Conservation (phyloP, 2,329 filamentous ascomycete species). For the Arachnomyces sp. region DNA sequence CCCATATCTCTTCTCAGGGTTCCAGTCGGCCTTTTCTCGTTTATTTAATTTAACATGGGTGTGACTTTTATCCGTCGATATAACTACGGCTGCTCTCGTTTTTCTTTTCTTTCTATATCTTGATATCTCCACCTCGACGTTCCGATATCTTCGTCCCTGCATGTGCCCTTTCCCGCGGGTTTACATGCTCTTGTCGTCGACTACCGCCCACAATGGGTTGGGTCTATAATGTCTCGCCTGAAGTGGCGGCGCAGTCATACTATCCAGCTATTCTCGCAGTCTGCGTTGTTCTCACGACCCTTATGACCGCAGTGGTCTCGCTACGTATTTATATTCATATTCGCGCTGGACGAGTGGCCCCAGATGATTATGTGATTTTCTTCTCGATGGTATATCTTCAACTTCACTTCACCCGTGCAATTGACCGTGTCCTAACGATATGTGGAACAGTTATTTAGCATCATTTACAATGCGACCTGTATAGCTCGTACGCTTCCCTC, state of each 20-base stretch:
- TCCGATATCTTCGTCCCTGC: constrained; percentile 13
- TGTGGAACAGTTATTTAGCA: constrained; percentile 33
- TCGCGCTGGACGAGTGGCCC: constrained; percentile 37
- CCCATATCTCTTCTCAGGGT: too few relatives aligned
- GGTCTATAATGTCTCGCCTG: constrained; percentile 44
- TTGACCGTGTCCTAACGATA: constrained; percentile 13
- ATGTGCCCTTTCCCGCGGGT: neutral
- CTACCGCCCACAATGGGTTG: constrained; percentile 37
- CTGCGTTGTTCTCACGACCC: constrained; percentile 37
- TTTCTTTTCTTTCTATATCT: too few relatives aligned
- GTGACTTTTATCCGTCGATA: too few relatives aligned
- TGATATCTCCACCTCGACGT: constrained; percentile 13
- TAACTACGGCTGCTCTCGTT: too few relatives aligned
- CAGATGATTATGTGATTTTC: constrained; percentile 41
- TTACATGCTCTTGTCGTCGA: neutral
- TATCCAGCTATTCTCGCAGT: constrained; percentile 45
- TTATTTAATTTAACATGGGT: too few relatives aligned
- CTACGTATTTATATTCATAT: constrained; percentile 38
- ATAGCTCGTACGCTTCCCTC: constrained; percentile 39
- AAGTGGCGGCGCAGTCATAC: constrained; percentile 42
- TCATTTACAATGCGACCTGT: constrained; percentile 45
- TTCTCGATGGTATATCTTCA: constrained; percentile 23
- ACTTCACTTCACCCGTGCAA: neutral
- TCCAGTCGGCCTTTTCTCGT: too few relatives aligned
- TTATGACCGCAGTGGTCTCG: constrained; percentile 38